Percentiles rank a stretch among this genome's conserved stretches.
phyloP scores from a whole-genome alignment of 768 basidiomycete species.

The Lentinula detonsa region DNA sequence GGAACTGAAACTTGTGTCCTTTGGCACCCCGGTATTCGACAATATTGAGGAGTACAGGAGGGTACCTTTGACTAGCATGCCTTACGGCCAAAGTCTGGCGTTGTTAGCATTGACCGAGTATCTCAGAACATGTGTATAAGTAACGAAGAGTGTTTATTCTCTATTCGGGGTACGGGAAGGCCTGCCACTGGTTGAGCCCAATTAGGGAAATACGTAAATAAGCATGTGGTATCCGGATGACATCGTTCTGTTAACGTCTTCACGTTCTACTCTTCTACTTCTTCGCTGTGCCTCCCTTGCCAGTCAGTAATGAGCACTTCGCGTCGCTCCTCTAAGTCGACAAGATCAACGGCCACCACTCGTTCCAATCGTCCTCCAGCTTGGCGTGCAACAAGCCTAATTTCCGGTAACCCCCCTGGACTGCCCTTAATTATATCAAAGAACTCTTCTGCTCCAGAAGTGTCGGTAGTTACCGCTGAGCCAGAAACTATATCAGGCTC shows the following conservation, averaged over 20 bases:
- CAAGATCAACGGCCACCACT: not conserved
- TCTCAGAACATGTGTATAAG: constrained; percentile 32
- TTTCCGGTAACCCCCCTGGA: not conserved
- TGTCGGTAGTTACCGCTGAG: constrained; percentile 6
- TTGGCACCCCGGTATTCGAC: constrained; percentile 48
- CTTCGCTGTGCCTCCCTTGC: not conserved
- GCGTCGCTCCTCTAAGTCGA: constrained; percentile 7
- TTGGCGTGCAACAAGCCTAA: constrained; percentile 3
- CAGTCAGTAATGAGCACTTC: constrained; percentile 1
- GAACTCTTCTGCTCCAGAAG: constrained; percentile 5
- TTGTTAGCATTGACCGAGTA: constrained; percentile 44
- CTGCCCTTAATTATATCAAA: constrained; percentile 2
- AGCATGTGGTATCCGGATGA: not conserved
- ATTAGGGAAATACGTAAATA: not conserved
- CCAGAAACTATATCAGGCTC: constrained; percentile 1
- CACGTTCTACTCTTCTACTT: not conserved
- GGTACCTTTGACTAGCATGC: constrained; percentile 51
- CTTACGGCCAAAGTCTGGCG: constrained; percentile 50
- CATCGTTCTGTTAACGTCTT: not conserved
- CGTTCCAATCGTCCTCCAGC: constrained; percentile 3
- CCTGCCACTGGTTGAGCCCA: not conserved
- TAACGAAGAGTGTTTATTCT: not conserved
- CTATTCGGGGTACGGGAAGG: not conserved
- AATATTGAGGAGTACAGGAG: constrained; percentile 41
- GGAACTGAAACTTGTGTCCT: constrained; percentile 40